A percentile compares a stretch with the other conserved stretches of the same genome.
Conservation (phyloP, 179 eudicot species). For the Actinidia polygama region DNA sequence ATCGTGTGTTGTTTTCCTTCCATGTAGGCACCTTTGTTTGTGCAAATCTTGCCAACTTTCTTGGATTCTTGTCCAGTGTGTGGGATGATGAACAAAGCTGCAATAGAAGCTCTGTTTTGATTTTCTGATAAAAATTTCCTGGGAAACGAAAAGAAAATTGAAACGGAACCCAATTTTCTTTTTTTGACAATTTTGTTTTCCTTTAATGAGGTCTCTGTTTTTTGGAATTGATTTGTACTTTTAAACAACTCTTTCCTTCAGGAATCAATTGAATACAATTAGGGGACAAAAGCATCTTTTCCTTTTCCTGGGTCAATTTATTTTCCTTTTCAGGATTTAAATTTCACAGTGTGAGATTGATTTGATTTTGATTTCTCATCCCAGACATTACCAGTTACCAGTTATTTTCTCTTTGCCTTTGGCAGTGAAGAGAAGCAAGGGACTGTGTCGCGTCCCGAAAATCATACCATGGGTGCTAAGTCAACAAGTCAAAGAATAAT, state of each 20-base stretch:
- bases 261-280: slow-evolving; percentile 13
- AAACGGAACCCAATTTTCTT: slow-evolving; percentile 3
- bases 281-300: slow-evolving; percentile 15
- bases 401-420: too few relatives aligned
- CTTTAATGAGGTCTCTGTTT: background rate
- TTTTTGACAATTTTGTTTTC: background rate
- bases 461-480: too few relatives aligned
- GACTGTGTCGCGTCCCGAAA: too few relatives aligned
- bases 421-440: too few relatives aligned
- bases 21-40: slow-evolving; percentile 79
- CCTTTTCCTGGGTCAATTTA: slow-evolving; percentile 10
- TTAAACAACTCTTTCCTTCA: background rate
- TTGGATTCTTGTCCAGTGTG: slow-evolving; percentile 75
- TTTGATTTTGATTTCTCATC: too few relatives aligned
- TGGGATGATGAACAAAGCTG: slow-evolving; percentile 55
- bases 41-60: slow-evolving; percentile 67
- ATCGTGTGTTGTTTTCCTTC: slow-evolving; percentile 66
- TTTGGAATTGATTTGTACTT: slow-evolving; percentile 16
- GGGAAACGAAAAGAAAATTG: slow-evolving; percentile 17
- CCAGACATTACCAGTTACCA: too few relatives aligned
- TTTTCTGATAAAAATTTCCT: slow-evolving; percentile 4
- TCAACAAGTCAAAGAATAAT: too few relatives aligned
- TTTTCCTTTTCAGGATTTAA: too few relatives aligned
- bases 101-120: slow-evolving; percentile 65
- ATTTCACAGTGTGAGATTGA: too few relatives aligned